A percentile compares a stretch with the other conserved stretches of the same genome.
These are phyloP conservation scores for Alnus glutinosa DNA, from an alignment of 306 rosid genomes.

Conservation along the genomic window DNA sequence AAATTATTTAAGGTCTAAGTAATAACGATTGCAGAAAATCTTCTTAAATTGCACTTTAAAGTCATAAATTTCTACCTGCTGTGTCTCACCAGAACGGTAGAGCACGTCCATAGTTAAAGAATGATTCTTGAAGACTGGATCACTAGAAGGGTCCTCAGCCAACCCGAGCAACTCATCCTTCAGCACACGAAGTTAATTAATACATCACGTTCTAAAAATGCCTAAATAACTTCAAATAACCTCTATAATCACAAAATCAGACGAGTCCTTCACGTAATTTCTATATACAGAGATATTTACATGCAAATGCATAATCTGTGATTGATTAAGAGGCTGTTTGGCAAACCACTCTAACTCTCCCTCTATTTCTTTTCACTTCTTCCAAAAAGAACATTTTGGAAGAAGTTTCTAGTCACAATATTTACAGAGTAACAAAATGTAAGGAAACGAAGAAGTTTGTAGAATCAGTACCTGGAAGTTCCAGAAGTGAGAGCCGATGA, in stretches of 20 bases:
- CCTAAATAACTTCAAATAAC: neutral
- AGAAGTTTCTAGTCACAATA: no score
- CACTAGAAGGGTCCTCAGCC: slow-evolving; percentile 61
- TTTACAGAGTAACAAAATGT: neutral
- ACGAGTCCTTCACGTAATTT: neutral
- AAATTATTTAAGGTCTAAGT: neutral
- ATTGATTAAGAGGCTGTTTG: neutral
- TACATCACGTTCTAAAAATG: slow-evolving; percentile 3
- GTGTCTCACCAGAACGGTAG: slow-evolving; percentile 86
- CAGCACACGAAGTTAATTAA: slow-evolving; percentile 20
- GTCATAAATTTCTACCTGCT: slow-evolving; percentile 52
- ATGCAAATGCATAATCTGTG: neutral
- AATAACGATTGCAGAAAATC: neutral
- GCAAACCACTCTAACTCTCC: no score
- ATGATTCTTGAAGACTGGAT: slow-evolving; percentile 66
- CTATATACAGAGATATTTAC: neutral
- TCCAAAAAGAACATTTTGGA: no score
- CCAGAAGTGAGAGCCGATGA: slow-evolving; percentile 93
- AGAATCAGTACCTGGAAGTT: slow-evolving; percentile 72
- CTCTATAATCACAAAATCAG: neutral
- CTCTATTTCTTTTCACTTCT: no score
- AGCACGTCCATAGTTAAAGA: slow-evolving; percentile 78
- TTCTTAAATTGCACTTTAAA: slow-evolving; percentile 11
- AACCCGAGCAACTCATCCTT: slow-evolving; percentile 86
- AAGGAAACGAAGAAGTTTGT: neutral